Conservation (phyloP, 2,329 filamentous ascomycete genomes). For the Pleochaeta shiraiana region DNA sequence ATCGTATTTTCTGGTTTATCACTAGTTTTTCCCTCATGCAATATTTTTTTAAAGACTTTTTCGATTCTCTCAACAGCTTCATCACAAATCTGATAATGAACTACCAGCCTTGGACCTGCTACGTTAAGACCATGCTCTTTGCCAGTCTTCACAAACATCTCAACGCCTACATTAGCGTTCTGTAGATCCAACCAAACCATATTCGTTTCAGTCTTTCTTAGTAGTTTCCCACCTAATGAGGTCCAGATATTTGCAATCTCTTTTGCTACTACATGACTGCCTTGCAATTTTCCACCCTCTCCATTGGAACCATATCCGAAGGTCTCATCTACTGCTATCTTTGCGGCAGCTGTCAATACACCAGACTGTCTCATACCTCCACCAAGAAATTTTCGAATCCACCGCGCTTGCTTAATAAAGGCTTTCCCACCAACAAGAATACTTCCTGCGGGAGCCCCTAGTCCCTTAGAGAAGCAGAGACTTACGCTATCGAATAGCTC, state of each 20-base stretch:
- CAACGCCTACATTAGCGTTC: constrained; percentile 27
- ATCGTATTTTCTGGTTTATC: neutral
- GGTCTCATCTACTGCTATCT: constrained; percentile 59
- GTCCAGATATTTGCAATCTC: constrained; percentile 39
- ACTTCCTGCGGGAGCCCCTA: constrained; percentile 62
- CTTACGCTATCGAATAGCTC: constrained; percentile 51
- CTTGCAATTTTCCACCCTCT: constrained; percentile 36
- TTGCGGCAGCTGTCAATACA: constrained; percentile 51
- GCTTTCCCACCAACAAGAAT: constrained; percentile 41
- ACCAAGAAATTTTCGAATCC: constrained; percentile 61
- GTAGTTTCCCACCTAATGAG: constrained; percentile 35
- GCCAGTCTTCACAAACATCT: constrained; percentile 31
- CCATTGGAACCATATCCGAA: constrained; percentile 38
- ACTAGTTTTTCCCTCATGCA: neutral
- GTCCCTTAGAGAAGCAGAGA: constrained; percentile 62
- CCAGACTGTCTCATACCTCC: constrained; percentile 60
- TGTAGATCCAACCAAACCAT: constrained; percentile 53
- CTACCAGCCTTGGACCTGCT: constrained; percentile 34
- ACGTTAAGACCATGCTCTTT: constrained; percentile 33
- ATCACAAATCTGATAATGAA: constrained; percentile 48
- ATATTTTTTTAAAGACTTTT: constrained; percentile 15
- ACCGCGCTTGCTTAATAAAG: constrained; percentile 40
- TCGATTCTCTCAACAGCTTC: constrained; percentile 30
- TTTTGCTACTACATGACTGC: constrained; percentile 39
- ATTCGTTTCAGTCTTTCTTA: constrained; percentile 43